Percentiles rank a stretch among this genome's conserved stretches.
Conservation (phyloP, 805 yeast genomes). For the Lipomyces oligophaga region DNA sequence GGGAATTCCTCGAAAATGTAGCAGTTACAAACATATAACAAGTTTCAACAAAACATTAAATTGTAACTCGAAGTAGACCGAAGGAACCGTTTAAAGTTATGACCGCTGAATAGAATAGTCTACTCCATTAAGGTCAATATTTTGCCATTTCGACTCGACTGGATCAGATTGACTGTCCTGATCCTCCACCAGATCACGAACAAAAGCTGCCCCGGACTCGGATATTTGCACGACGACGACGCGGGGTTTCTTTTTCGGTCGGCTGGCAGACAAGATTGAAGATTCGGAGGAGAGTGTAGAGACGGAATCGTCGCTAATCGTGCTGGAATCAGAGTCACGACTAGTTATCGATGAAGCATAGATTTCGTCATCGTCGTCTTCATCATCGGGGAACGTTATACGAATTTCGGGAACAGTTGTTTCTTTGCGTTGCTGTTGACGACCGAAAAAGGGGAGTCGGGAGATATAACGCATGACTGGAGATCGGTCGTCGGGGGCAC, state of each 20-base stretch:
- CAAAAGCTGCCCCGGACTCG: conserved; percentile 27
- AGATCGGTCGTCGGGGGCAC: neutral
- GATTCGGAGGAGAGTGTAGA: neutral
- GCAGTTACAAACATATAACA: too few relatives aligned
- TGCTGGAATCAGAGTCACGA: conserved; percentile 1
- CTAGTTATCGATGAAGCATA: neutral
- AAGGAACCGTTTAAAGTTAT: too few relatives aligned
- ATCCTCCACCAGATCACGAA: conserved; percentile 16
- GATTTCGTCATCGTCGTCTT: conserved; percentile 2
- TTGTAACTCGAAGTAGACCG: too few relatives aligned
- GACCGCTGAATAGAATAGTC: too few relatives aligned
- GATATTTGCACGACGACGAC: conserved; percentile 22
- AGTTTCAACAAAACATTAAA: too few relatives aligned
- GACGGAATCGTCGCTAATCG: conserved; percentile 3
- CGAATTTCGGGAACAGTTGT: conserved; percentile 22
- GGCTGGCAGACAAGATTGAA: neutral
- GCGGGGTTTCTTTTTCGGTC: conserved; percentile 7
- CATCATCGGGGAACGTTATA: conserved; percentile 24
- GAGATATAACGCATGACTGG: neutral
- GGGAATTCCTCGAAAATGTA: too few relatives aligned
- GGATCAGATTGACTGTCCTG: too few relatives aligned
- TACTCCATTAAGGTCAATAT: conserved; percentile 6
- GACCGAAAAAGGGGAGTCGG: conserved; percentile 7
- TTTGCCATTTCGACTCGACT: neutral
- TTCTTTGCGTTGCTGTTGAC: neutral